Percentiles rank a stretch among this genome's conserved stretches.
Conservation (phyloP, 2,329 filamentous ascomycete species). For the Claviceps lovelessii region DNA sequence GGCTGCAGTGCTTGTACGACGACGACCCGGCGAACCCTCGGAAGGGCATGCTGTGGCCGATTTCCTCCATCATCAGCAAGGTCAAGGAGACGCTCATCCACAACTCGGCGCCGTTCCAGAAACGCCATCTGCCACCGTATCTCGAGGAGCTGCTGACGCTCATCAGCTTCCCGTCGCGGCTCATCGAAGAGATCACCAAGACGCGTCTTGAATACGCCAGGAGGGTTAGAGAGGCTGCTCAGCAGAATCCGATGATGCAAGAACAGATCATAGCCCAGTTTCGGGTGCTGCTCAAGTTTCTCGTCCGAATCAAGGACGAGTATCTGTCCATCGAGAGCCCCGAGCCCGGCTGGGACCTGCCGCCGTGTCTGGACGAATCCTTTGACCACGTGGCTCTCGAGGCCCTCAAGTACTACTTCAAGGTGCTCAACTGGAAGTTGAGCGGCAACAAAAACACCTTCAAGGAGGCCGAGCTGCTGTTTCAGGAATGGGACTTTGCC, state of each 20-base stretch:
- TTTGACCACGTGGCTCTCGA: slow-evolving; percentile 88
- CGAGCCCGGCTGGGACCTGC: slow-evolving; percentile 86
- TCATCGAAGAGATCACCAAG: slow-evolving; percentile 93
- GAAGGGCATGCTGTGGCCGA: slow-evolving; percentile 69
- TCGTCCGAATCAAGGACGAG: slow-evolving; percentile 81
- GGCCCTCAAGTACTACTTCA: slow-evolving; percentile 94
- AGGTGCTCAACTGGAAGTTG: slow-evolving; percentile 95
- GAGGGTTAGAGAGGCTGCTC: slow-evolving; percentile 88
- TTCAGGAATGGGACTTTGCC: slow-evolving; percentile 96
- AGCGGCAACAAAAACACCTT: slow-evolving; percentile 98
- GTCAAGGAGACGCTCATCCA: slow-evolving; percentile 82
- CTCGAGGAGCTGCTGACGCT: slow-evolving; percentile 91
- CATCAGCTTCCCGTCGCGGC: slow-evolving; percentile 90
- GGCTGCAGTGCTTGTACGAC: slow-evolving; percentile 78
- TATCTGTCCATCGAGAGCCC: slow-evolving; percentile 73
- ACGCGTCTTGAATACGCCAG: slow-evolving; percentile 82
- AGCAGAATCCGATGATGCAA: slow-evolving; percentile 84
- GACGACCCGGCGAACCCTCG: slow-evolving; percentile 35
- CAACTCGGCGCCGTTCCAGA: slow-evolving; percentile 71
- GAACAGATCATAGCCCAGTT: slow-evolving; percentile 98
- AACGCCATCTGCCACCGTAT: slow-evolving; percentile 84
- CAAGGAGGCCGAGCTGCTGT: slow-evolving; percentile 93
- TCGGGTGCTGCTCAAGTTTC: slow-evolving; percentile 79
- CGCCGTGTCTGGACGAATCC: slow-evolving; percentile 89
- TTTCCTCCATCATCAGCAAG: slow-evolving; percentile 79